phyloP scores from a whole-genome alignment of 345 rosid species.

The Eutrema heterophyllum region DNA sequence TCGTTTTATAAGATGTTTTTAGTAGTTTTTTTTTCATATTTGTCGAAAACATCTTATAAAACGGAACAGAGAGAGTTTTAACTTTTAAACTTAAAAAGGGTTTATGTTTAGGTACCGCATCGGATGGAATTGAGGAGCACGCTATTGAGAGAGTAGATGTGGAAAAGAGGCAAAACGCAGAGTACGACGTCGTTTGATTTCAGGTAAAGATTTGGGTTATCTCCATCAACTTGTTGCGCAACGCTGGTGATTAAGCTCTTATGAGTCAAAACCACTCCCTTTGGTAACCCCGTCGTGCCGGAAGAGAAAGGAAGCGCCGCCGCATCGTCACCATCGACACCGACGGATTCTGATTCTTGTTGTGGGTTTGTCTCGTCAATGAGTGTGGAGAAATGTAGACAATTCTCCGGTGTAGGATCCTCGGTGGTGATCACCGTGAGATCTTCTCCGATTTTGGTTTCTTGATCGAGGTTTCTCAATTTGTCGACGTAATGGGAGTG shows the following conservation, averaged over 20 bases:
- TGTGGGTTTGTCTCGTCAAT: slow-evolving; percentile 35
- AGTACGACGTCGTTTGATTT: slow-evolving; percentile 57
- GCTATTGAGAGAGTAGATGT: slow-evolving; percentile 73
- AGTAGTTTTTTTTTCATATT: not conserved
- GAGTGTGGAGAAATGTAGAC: slow-evolving; percentile 53
- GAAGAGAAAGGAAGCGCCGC: slow-evolving; percentile 87
- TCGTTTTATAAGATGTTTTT: not conserved
- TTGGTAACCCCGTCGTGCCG: slow-evolving; percentile 87
- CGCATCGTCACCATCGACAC: slow-evolving; percentile 48
- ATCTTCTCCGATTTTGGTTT: slow-evolving; percentile 34
- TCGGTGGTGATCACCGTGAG: slow-evolving; percentile 55
- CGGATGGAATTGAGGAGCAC: slow-evolving; percentile 65
- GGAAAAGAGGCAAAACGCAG: slow-evolving; percentile 85
- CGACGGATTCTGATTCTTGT: not conserved
- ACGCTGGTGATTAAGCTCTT: slow-evolving; percentile 77
- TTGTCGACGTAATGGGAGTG: slow-evolving; percentile 66
- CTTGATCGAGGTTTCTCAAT: slow-evolving; percentile 25
- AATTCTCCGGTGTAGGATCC: slow-evolving; percentile 51
- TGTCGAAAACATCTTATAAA: not conserved
- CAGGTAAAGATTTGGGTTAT: slow-evolving; percentile 69
- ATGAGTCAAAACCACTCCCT: slow-evolving; percentile 85
- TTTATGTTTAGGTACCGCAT: slow-evolving; percentile 20
- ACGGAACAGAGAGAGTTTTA: not conserved
- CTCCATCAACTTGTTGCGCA: slow-evolving; percentile 95
- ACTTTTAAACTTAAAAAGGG: not conserved